Percentiles rank a stretch among this genome's conserved stretches.
These are phyloP conservation scores for Diplodia mutila DNA, from an alignment of 2,329 filamentous ascomycete genomes.

Conservation along the genomic window DNA sequence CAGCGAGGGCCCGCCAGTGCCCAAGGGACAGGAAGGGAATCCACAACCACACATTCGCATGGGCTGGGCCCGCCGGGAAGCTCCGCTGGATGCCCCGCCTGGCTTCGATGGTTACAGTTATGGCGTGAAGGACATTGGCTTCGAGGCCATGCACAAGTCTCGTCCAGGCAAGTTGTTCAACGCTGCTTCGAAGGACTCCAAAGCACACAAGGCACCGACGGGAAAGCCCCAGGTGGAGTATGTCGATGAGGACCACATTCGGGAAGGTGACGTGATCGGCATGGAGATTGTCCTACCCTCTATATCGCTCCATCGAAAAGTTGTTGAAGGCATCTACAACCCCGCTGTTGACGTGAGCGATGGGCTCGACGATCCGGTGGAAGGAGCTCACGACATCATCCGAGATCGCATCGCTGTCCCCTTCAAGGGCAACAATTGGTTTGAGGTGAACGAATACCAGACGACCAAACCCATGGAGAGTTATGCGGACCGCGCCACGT, in stretches of 20 bases:
- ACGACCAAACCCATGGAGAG: conserved; percentile 83
- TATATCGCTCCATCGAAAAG: conserved; percentile 81
- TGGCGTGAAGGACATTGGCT: conserved; percentile 83
- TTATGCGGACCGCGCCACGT: conserved; percentile 53
- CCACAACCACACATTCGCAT: conserved; percentile 71
- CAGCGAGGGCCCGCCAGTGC: conserved; percentile 46
- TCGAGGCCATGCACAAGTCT: conserved; percentile 92
- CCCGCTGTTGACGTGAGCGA: conserved; percentile 74
- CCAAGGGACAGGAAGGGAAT: conserved; percentile 42
- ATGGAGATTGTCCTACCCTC: conserved; percentile 90
- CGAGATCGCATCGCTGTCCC: conserved; percentile 94
- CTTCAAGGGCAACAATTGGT: conserved; percentile 91
- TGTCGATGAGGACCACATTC: conserved; percentile 71
- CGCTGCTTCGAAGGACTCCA: conserved; percentile 43
- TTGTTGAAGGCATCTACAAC: conserved; percentile 86
- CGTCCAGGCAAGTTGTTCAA: conserved; percentile 83
- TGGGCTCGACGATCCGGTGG: conserved; percentile 57
- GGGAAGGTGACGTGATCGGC: conserved; percentile 91
- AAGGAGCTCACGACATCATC: conserved; percentile 77
- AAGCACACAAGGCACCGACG: conserved; percentile 41
- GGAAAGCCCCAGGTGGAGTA: conserved; percentile 42
- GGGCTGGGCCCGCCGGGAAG: conserved; percentile 82
- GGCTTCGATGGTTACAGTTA: conserved; percentile 94
- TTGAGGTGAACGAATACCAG: conserved; percentile 90
- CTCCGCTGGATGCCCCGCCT: conserved; percentile 79